Evolutionary conservation across 2,329 filamentous ascomycete species (phyloP).

Genomic region (Phialocephala sp.): DNA sequence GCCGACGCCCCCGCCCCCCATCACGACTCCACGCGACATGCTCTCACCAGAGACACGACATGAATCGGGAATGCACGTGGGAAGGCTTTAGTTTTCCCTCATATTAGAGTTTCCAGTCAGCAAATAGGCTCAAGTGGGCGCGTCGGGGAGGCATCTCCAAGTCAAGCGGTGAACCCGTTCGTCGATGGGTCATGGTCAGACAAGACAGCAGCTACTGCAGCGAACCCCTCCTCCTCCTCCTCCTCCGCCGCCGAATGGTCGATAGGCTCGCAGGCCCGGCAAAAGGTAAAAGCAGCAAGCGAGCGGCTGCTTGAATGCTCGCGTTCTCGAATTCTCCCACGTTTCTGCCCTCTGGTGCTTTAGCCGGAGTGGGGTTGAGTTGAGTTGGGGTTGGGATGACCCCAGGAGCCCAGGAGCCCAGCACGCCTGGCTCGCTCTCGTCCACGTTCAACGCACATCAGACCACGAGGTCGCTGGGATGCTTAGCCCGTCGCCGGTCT

Average conservation of each 20-base stretch:
- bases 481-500: neutral
- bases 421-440: neutral
- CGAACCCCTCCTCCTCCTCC: neutral
- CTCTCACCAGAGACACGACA: neutral
- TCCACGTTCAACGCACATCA: conserved; percentile 8
- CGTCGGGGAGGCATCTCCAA: neutral
- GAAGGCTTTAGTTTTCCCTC: neutral
- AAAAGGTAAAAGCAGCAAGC: conserved; percentile 2
- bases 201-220: neutral
- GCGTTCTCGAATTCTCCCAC: neutral
- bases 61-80: conserved; percentile 12
- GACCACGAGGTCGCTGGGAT: conserved; percentile 9
- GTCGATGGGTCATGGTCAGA: neutral
- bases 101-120: conserved; percentile 2
- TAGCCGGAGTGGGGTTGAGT: neutral
- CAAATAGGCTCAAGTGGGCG: conserved; percentile 12
- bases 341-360: neutral
- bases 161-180: conserved; percentile 8
- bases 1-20: neutral
- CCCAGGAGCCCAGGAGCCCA: too few relatives aligned
- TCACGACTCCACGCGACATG: neutral
- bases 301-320: neutral
- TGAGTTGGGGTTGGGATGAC: neutral
- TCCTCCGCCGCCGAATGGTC: neutral
- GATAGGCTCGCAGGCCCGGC: neutral